These are phyloP conservation scores for Hypomyces rosellus DNA, from an alignment of 2,329 filamentous ascomycete genomes.

Conservation along the genomic window DNA sequence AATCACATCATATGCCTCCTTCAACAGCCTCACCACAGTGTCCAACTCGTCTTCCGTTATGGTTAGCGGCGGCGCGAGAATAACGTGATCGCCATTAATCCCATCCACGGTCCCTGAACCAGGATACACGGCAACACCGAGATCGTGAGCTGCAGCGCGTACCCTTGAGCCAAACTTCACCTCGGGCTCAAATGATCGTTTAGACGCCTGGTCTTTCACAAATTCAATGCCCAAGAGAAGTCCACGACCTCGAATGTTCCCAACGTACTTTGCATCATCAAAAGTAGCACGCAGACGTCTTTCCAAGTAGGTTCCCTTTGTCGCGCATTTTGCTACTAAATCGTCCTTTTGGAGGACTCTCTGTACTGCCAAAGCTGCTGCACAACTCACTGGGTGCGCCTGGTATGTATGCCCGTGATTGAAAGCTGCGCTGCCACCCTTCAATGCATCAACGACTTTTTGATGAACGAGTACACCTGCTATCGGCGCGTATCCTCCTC, in stretches of 20 bases:
- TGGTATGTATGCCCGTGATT: slow-evolving; percentile 58
- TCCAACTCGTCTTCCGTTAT: slow-evolving; percentile 34
- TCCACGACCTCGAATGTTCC: slow-evolving; percentile 55
- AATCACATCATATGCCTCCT: slow-evolving; percentile 10
- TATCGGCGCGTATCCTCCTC: slow-evolving; percentile 56
- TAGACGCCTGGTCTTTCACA: slow-evolving; percentile 28
- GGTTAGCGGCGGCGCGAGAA: slow-evolving; percentile 67
- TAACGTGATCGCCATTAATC: slow-evolving; percentile 59
- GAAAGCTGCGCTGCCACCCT: slow-evolving; percentile 29
- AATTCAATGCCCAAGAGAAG: slow-evolving; percentile 45
- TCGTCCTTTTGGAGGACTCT: slow-evolving; percentile 50
- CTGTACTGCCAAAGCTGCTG: slow-evolving; percentile 58
- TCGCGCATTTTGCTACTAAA: slow-evolving; percentile 51
- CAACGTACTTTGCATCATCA: slow-evolving; percentile 42
- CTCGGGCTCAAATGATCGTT: slow-evolving; percentile 27
- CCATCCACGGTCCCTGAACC: slow-evolving; percentile 56
- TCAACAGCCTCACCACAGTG: slow-evolving; percentile 8
- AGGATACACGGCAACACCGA: slow-evolving; percentile 49
- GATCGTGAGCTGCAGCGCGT: slow-evolving; percentile 24
- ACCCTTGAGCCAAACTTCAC: slow-evolving; percentile 23
- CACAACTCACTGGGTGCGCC: slow-evolving; percentile 52
- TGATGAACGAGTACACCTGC: slow-evolving; percentile 52
- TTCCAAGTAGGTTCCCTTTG: slow-evolving; percentile 46
- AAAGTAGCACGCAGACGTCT: slow-evolving; percentile 37
- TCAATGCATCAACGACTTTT: slow-evolving; percentile 42